These are phyloP conservation scores for Haplosporangium sp. DNA, from an alignment of 371 early-diverging fungal genomes.

Conservation along the genomic window DNA sequence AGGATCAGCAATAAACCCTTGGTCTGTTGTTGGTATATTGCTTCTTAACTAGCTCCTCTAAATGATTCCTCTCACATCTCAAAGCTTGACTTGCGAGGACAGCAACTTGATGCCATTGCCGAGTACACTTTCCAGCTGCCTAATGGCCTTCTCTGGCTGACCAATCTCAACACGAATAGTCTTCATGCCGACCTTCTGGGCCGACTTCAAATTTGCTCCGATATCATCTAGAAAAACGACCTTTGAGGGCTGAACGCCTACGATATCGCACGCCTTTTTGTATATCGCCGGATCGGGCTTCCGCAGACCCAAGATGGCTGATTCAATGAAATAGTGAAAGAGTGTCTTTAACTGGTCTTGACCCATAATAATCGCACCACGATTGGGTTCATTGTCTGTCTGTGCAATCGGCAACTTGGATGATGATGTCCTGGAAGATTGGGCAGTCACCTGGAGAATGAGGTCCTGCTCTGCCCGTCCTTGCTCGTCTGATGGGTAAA, in stretches of 20 bases:
- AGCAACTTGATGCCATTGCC: conserved; percentile 28
- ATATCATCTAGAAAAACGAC: conserved; percentile 83
- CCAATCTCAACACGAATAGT: conserved; percentile 74
- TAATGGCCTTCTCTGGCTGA: conserved; percentile 67
- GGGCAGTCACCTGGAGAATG: conserved; percentile 60
- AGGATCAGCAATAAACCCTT: too few species aligned
- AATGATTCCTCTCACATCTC: neutral
- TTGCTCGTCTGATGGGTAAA: conserved; percentile 64
- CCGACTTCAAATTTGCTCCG: conserved; percentile 74
- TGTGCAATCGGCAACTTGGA: too few species aligned
- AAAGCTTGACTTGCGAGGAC: conserved; percentile 19
- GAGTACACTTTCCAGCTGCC: conserved; percentile 58
- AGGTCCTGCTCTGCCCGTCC: conserved; percentile 53
- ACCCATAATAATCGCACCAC: conserved; percentile 35
- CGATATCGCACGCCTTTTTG: conserved; percentile 67
- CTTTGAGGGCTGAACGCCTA: conserved; percentile 69
- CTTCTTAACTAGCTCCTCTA: too few species aligned
- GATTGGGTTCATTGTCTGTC: too few species aligned
- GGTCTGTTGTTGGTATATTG: too few species aligned
- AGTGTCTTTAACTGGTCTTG: conserved; percentile 40
- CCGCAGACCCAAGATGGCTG: conserved; percentile 51
- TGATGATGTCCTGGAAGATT: conserved; percentile 59
- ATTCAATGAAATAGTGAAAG: conserved; percentile 40
- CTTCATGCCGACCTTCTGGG: conserved; percentile 70
- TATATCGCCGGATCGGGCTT: conserved; percentile 80